Evolutionary conservation across 1,284 basidiomycete genomes (phyloP).

Genomic region (Inonotus obliquus): DNA sequence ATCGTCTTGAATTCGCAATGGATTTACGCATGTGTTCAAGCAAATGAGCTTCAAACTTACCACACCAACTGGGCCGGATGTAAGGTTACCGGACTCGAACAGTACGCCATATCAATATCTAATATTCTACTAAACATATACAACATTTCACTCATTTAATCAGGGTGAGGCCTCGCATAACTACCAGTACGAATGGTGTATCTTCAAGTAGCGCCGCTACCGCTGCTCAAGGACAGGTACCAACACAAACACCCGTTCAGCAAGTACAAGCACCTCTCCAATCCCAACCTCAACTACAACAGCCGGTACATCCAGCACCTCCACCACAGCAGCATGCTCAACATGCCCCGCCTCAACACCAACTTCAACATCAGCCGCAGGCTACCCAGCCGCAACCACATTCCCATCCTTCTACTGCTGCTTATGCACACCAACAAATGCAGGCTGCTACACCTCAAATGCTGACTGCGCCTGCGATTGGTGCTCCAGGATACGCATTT

Average conservation of each 20-base stretch:
- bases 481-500: conserved; percentile 38
- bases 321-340: conserved; percentile 12
- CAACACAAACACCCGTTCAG: conserved; percentile 16
- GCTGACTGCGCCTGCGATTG: conserved; percentile 22
- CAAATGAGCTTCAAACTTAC: conserved; percentile 63
- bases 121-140: neutral
- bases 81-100: conserved; percentile 70
- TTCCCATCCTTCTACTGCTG: conserved; percentile 20
- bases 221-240: neutral
- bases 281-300: conserved; percentile 1
- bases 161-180: conserved; percentile 11
- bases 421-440: conserved; percentile 5
- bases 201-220: conserved; percentile 1
- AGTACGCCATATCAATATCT: conserved; percentile 37
- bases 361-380: conserved; percentile 24
- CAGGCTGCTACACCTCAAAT: conserved; percentile 25
- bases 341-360: conserved; percentile 21
- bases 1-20: conserved; percentile 66
- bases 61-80: conserved; percentile 71
- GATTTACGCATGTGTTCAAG: conserved; percentile 68
- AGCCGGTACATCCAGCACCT: conserved; percentile 10
- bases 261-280: neutral
- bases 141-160: neutral
- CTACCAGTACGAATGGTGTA: neutral
- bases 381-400: conserved; percentile 26